Percentiles rank a stretch among this genome's conserved stretches.
Conservation (phyloP, 2,329 filamentous ascomycete species). For the Penicillium sp. region DNA sequence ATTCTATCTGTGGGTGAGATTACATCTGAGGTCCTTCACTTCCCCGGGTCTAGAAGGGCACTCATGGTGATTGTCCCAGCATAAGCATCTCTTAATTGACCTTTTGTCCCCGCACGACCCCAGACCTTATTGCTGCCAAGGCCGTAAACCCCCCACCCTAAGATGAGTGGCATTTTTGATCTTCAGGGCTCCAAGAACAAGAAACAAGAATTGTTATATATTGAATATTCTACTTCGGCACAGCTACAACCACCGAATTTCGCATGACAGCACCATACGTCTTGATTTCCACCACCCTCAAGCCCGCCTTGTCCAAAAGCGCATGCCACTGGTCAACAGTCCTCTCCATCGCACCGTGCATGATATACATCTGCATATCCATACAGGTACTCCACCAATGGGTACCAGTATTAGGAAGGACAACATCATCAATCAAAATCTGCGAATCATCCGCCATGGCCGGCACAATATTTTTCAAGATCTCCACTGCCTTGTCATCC, state of each 20-base stretch:
- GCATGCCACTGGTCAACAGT: constrained; percentile 36
- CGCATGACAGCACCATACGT: not conserved
- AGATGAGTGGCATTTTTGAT: not conserved
- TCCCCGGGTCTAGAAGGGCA: not conserved
- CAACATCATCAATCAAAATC: constrained; percentile 48
- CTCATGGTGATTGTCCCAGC: not conserved
- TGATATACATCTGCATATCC: constrained; percentile 42
- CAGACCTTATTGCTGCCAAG: not conserved
- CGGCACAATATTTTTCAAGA: constrained; percentile 25
- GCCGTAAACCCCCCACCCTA: not conserved
- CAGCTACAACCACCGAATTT: not conserved
- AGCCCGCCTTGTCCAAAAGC: constrained; percentile 11
- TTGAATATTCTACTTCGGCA: not conserved
- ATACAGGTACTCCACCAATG: constrained; percentile 31
- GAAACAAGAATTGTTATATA: not conserved
- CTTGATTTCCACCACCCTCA: constrained; percentile 8
- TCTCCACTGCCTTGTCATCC: constrained; percentile 19
- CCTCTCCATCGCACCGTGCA: constrained; percentile 36
- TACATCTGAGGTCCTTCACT: not conserved
- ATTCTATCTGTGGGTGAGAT: not conserved
- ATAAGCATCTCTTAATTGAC: not conserved
- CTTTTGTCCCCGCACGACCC: not conserved
- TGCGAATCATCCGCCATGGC: constrained; percentile 38
- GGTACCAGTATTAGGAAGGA: constrained; percentile 37
- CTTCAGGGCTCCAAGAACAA: not conserved